These are phyloP conservation scores for Saccharomyces hybrid DNA, from an alignment of 1,139 yeast species.

Conservation along the genomic window DNA sequence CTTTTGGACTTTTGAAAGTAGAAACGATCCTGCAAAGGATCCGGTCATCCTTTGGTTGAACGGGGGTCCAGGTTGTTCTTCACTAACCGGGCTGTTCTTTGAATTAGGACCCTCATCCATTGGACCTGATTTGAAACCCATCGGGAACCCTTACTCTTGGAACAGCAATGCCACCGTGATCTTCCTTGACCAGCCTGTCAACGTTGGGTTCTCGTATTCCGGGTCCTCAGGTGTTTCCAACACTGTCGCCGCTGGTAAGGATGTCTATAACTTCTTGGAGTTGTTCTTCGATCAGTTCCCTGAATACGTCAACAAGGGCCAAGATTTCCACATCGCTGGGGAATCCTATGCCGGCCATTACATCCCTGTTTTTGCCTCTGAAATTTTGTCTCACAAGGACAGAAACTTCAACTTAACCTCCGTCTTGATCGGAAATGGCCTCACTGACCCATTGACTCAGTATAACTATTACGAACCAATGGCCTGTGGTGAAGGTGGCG, in stretches of 20 bases:
- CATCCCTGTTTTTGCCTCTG: constrained; percentile 87
- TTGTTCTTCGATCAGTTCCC: constrained; percentile 90
- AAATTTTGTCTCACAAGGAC: constrained; percentile 70
- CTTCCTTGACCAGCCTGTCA: constrained; percentile 91
- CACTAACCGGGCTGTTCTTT: constrained; percentile 82
- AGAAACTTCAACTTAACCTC: constrained; percentile 80
- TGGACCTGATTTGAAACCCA: constrained; percentile 54
- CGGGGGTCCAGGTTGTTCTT: constrained; percentile 90
- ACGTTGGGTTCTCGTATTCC: constrained; percentile 87
- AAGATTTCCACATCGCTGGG: constrained; percentile 91
- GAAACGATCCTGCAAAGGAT: constrained; percentile 80
- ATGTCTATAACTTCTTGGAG: constrained; percentile 84
- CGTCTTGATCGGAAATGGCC: constrained; percentile 90
- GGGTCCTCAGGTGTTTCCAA: constrained; percentile 47
- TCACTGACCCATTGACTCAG: constrained; percentile 88
- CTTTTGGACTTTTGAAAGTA: constrained; percentile 82
- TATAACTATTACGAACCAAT: constrained; percentile 85
- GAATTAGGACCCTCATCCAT: constrained; percentile 85
- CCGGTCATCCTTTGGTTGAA: constrained; percentile 85
- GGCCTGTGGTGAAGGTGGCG: constrained; percentile 97
- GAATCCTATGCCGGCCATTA: constrained; percentile 99
- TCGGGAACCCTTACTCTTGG: constrained; percentile 77
- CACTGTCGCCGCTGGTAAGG: constrained; percentile 86
- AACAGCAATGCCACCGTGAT: constrained; percentile 83
- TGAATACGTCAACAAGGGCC: constrained; percentile 47